Evolutionary conservation across 2,329 filamentous ascomycete genomes (phyloP).

Genomic region (Fusarium sp.): DNA sequence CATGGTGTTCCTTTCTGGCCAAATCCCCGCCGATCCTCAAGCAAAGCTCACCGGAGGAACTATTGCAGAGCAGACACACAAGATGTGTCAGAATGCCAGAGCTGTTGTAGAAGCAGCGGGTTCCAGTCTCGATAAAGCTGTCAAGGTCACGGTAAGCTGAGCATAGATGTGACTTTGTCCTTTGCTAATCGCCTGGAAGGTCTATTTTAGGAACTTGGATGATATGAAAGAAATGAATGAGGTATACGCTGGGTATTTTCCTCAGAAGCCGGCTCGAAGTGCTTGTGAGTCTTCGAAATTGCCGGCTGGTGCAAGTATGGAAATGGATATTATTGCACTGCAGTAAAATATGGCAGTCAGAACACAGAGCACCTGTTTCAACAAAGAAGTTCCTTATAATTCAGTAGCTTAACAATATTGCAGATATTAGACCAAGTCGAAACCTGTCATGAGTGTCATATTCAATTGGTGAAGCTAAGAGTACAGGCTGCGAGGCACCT

Average conservation of each 20-base stretch:
- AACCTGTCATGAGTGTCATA: not conserved
- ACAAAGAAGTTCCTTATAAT: not conserved
- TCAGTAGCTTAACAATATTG: not conserved
- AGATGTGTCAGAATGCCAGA: slow-evolving; percentile 63
- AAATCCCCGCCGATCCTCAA: slow-evolving; percentile 72
- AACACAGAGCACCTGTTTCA: not conserved
- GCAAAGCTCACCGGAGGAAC: slow-evolving; percentile 69
- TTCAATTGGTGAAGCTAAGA: not conserved
- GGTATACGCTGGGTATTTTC: slow-evolving; percentile 33
- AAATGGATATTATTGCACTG: slow-evolving; percentile 34
- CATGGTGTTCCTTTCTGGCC: slow-evolving; percentile 76
- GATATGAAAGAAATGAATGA: slow-evolving; percentile 35
- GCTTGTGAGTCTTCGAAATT: slow-evolving; percentile 22
- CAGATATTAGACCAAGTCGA: not conserved
- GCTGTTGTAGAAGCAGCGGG: slow-evolving; percentile 77
- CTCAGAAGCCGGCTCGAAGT: slow-evolving; percentile 32
- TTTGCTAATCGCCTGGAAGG: not conserved
- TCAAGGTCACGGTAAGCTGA: slow-evolving; percentile 66
- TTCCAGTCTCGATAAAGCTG: slow-evolving; percentile 71
- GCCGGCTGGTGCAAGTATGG: slow-evolving; percentile 25
- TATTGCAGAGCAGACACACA: slow-evolving; percentile 55
- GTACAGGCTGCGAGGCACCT: not conserved
- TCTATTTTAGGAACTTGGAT: slow-evolving; percentile 27
- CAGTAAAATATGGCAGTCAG: not conserved
- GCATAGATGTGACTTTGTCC: not conserved